Evolutionary conservation across 305 asterid genomes (phyloP), one percentile per base, ranked within the genome.

Genomic region (Fraxinus xanthoxyloides): DNA sequence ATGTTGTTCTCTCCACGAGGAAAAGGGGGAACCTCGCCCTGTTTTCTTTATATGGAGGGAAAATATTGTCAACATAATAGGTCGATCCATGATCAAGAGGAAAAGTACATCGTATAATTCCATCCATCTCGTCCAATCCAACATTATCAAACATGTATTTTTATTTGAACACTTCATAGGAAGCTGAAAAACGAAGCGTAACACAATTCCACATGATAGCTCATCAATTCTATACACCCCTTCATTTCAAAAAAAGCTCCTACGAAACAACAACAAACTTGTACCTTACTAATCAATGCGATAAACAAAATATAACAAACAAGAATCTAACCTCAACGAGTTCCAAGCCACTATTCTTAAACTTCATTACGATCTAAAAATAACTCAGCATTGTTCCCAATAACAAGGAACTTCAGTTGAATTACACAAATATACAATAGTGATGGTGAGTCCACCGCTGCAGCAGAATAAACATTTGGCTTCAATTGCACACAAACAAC

Each of bases 281-380:
- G 67, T 7, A 21, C 31, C 70, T 23, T 23, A 59, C 30, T 26
- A 65, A 24, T 65, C 35, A 26, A 28, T 12, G 19, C 74, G 17
- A 28, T 12, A 65, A 10, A 65, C 75, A 28, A 69, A 5, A 13
- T 26, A 67, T 4, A 26, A 67, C 8, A 67, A 67, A 13, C 36
- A 67, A 9, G 35, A 67, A 30, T 69, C 5, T 23, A 19, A 23
- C 70, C 85, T 78, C 63, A 6, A 54, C 65, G 26, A 59, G 75
- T 81, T 76, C 79, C 80, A 73, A 77, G 34, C 85, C 56, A 81
- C 46, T 61, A 82, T 26, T 28, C 83, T 77, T 77, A 79, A 72
- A 59, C 35, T 72, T 65, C 30, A 32, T 5, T 5, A 31, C 28
- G 15, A 3, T 9, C 24, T 5, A 2, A 65, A 65, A 26, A 65